A percentile compares a stretch with the other conserved stretches of the same genome.
These are phyloP conservation scores for Aspergillus texensis DNA, from an alignment of 2,329 filamentous ascomycete species.

Conservation along the genomic window DNA sequence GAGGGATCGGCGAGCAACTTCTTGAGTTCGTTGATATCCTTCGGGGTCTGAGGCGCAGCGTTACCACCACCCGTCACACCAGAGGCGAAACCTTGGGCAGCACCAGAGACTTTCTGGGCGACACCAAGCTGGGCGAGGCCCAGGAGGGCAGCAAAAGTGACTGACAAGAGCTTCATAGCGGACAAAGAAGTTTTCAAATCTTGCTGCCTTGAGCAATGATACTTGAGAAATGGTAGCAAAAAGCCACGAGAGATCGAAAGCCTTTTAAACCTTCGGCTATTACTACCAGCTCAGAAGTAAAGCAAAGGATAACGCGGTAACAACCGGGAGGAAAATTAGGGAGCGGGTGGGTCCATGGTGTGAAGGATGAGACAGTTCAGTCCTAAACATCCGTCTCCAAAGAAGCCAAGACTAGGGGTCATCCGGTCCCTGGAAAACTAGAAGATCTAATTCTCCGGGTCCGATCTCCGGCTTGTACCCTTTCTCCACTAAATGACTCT, in stretches of 20 bases:
- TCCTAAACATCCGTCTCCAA: background rate
- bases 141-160: background rate
- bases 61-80: constrained; percentile 62
- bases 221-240: background rate
- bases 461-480: background rate
- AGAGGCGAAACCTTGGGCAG: constrained; percentile 48
- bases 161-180: background rate
- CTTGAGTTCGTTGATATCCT: constrained; percentile 56
- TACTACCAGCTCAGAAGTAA: background rate
- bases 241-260: too few relatives aligned
- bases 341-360: background rate
- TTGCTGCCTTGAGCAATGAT: background rate
- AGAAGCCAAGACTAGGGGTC: background rate
- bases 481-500: background rate
- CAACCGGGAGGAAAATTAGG: background rate
- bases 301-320: background rate
- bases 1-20: constrained; percentile 57
- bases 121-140: background rate
- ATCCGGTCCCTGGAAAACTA: background rate
- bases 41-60: constrained; percentile 56
- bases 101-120: constrained; percentile 24
- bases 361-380: background rate
- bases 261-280: background rate
- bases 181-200: background rate
- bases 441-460: background rate